Evolutionary conservation across 306 rosid species (phyloP), one percentile per base, ranked within the genome.

Genomic region (Echinosophora koreensis): DNA sequence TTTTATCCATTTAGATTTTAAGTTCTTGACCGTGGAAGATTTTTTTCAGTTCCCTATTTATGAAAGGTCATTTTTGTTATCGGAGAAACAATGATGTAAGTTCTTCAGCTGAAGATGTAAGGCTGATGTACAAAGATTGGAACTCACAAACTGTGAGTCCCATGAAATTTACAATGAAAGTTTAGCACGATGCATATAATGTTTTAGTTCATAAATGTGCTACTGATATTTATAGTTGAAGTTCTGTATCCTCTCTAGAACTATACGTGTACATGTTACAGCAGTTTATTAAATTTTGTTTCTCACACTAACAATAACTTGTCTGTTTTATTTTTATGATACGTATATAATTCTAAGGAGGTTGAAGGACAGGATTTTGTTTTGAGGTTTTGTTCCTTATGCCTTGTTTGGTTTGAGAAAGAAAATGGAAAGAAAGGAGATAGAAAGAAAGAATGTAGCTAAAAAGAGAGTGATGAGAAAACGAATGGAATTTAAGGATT

Each of bases 101-200:
- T 13, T 74, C 49, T 41, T 27, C 47, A 13, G 3, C 50, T 11
- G 50, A 44, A 44, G 50, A 9, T 54, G 63, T 44, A 62, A 71
- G 58, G 66, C 16, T 74, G 71, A 52, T 75, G 69, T 52, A 38
- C 34, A 54, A 47, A 66, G 65, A 70, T 32, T 70, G 63, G 71
- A 8, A 68, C 74, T 51, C 56, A 39, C 41, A 73, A 74, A 34
- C 17, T 22, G 54, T 8, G 66, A 12, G n/a, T 73, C 49, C 63
- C 22, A n/a, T 46, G 69, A 51, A 51, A 42, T 64, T 46, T 0
- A n/a, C 35, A 14, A 18, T 64, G 28, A 14, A 61, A 61, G 41
- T 30, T 59, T 37, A 15, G 10, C 16, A 4, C 3, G 35, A 65
- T 18, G 71, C 13, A 44, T 12, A 66, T 66, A 16, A 17, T 41